Conservation (phyloP, 805 yeast species). For the Blastobotrys parvus region DNA sequence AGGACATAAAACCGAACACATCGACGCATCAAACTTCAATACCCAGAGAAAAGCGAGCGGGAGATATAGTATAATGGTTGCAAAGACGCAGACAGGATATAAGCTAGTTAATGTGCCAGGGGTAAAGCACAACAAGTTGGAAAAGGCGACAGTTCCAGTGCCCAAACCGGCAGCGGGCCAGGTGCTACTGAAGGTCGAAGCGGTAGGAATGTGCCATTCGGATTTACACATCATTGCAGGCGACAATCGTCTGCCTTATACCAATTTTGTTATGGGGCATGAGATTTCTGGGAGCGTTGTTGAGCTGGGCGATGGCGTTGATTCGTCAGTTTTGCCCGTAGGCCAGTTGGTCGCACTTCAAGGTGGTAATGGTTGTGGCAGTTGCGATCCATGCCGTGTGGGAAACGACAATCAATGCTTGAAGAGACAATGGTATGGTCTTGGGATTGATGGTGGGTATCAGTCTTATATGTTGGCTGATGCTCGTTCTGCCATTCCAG, state of each 20-base stretch:
- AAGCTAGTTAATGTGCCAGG: too few species aligned
- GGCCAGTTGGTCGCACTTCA: constrained; percentile 17
- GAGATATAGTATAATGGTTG: too few species aligned
- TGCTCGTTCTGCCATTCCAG: constrained; percentile 18
- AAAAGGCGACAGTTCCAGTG: constrained; percentile 49
- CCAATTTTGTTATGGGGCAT: constrained; percentile 65
- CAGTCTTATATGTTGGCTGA: constrained; percentile 23
- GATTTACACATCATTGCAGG: constrained; percentile 88
- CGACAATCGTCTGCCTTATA: constrained; percentile 48
- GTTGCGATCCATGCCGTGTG: constrained; percentile 20
- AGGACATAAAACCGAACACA: too few species aligned
- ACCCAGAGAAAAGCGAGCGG: too few species aligned
- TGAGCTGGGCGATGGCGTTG: constrained; percentile 56
- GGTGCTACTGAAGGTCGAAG: constrained; percentile 67
- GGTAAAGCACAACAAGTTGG: too few species aligned
- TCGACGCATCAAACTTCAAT: too few species aligned
- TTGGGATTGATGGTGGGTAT: constrained; percentile 29
- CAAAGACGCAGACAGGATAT: too few species aligned
- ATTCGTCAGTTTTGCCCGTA: constrained; percentile 39
- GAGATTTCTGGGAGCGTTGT: constrained; percentile 81
- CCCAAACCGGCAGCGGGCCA: constrained; percentile 69
- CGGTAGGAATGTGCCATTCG: constrained; percentile 86
- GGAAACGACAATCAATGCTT: constrained; percentile 25
- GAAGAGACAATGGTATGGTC: constrained; percentile 18
- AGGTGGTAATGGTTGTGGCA: constrained; percentile 23